Evolutionary conservation across 192 early-diverging fungal genomes (phyloP).

Genomic region (Podila horticola): DNA sequence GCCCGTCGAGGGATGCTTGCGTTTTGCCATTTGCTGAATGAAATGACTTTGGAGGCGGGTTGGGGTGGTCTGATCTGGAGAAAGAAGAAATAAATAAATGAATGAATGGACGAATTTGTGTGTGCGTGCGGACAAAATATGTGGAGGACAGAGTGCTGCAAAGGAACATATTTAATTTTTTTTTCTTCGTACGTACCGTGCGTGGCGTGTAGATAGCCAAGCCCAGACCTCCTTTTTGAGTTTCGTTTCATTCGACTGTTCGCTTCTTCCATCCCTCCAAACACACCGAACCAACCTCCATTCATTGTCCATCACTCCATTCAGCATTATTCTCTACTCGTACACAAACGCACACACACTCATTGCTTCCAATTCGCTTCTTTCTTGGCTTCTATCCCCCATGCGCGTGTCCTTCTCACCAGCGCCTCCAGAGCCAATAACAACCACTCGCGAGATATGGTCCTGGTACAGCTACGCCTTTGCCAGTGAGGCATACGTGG

Average conservation of each 20-base stretch:
- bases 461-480: constrained; percentile 56
- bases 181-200: too few relatives aligned
- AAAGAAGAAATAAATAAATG: constrained; percentile 13
- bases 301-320: too few relatives aligned
- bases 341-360: too few relatives aligned
- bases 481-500: constrained; percentile 53
- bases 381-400: neutral
- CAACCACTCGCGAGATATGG: constrained; percentile 37
- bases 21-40: constrained; percentile 22
- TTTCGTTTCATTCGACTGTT: too few relatives aligned
- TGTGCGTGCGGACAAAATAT: neutral
- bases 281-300: too few relatives aligned
- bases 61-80: neutral
- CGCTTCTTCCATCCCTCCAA: neutral
- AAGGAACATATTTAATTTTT: too few relatives aligned
- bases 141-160: too few relatives aligned
- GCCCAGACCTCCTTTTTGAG: too few relatives aligned
- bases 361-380: too few relatives aligned
- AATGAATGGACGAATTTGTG: constrained; percentile 21
- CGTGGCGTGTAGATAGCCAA: too few relatives aligned
- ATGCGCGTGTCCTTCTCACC: constrained; percentile 47
- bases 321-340: too few relatives aligned
- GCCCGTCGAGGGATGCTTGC: constrained; percentile 13
- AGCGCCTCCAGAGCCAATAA: constrained; percentile 34
- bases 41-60: neutral